Conservation (phyloP, 164 flowering plant genomes). For the Stephania japonica region DNA sequence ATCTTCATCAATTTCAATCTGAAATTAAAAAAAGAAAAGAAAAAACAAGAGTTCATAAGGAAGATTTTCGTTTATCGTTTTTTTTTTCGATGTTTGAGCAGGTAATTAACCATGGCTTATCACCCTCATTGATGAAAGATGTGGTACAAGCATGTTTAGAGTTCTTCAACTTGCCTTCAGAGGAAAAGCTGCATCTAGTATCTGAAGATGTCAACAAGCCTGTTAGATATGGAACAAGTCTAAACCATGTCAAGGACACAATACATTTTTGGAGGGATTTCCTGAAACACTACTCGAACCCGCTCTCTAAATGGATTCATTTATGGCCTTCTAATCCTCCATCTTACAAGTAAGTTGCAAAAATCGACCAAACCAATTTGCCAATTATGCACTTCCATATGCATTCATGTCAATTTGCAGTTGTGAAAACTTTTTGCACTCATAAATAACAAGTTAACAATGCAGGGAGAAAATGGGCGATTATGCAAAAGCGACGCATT, state of each 20-base stretch:
- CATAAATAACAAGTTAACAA: background rate
- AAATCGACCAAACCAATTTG: background rate
- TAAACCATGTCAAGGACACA: constrained; percentile 27
- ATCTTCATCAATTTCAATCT: no score
- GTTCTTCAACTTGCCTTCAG: constrained; percentile 41
- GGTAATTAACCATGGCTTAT: constrained; percentile 41
- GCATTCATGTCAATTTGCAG: no score
- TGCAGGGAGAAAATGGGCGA: constrained; percentile 43
- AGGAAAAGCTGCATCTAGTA: constrained; percentile 32
- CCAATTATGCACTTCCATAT: no score
- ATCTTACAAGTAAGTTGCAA: constrained; percentile 29
- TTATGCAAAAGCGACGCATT: constrained; percentile 29
- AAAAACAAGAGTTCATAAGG: no score
- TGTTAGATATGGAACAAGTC: constrained; percentile 41
- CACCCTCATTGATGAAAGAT: constrained; percentile 15
- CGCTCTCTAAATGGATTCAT: constrained; percentile 35
- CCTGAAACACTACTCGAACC: constrained; percentile 41
- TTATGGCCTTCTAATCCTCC: constrained; percentile 51
- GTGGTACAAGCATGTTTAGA: constrained; percentile 28
- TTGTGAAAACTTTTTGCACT: no score
- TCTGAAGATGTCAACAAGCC: constrained; percentile 32
- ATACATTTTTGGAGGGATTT: constrained; percentile 46
- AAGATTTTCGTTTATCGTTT: no score
- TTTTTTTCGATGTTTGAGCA: constrained; percentile 5
- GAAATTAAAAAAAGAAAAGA: background rate